A percentile compares a stretch with the other conserved stretches of the same genome.
Evolutionary conservation across 306 rosid genomes (phyloP).

Genomic region (Lagenaria siceraria): DNA sequence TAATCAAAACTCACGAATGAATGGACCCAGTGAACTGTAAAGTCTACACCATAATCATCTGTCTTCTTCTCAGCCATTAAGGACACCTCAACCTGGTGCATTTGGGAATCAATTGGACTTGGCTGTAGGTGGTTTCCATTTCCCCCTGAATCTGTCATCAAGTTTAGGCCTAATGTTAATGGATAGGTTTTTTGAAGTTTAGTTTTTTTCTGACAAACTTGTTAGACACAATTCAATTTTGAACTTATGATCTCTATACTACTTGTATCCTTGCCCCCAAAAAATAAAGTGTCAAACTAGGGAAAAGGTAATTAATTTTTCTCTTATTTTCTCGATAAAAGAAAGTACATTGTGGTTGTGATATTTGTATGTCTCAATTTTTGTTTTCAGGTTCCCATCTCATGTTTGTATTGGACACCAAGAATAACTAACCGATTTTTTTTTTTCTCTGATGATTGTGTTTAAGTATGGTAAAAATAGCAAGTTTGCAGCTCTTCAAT

Average conservation of each 20-base stretch:
- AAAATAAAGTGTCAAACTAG: neutral
- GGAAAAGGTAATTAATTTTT: neutral
- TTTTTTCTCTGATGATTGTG: neutral
- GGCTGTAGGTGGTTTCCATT: neutral
- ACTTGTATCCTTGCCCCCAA: neutral
- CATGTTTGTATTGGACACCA: neutral
- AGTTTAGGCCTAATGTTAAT: neutral
- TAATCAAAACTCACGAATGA: slow-evolving; percentile 14
- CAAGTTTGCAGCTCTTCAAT: no score
- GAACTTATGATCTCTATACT: neutral
- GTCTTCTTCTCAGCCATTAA: neutral
- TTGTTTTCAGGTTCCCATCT: neutral
- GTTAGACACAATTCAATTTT: neutral
- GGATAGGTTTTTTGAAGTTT: neutral
- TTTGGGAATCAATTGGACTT: neutral
- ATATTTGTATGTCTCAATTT: neutral
- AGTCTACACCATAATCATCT: neutral
- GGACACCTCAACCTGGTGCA: neutral
- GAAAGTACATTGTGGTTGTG: neutral
- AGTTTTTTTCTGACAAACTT: neutral
- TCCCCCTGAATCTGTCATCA: neutral
- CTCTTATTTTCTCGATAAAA: neutral
- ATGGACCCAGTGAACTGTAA: slow-evolving; percentile 1
- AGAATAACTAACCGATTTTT: neutral
- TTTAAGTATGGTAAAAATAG: neutral